phyloP scores from a whole-genome alignment of 2,329 filamentous ascomycete genomes.

The Fusarium udum region DNA sequence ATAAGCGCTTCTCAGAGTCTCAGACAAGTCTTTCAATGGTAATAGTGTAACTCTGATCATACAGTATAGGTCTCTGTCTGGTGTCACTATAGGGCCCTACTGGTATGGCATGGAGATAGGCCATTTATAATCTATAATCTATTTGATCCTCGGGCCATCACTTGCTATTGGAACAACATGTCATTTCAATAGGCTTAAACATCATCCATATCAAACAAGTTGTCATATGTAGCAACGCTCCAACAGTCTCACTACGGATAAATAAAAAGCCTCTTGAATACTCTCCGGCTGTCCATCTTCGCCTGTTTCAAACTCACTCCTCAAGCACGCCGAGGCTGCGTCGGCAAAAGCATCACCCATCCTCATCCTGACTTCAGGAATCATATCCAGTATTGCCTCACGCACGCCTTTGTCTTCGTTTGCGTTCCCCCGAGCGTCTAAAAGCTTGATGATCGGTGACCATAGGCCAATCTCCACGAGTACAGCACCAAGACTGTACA shows the following conservation, averaged over 20 bases:
- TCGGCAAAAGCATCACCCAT: neutral
- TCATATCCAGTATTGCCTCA: neutral
- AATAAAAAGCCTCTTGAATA: neutral
- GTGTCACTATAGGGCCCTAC: too few species aligned
- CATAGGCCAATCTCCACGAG: neutral
- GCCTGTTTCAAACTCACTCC: neutral
- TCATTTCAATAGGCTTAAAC: too few species aligned
- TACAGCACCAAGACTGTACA: neutral
- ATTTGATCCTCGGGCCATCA: too few species aligned
- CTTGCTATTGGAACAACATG: too few species aligned
- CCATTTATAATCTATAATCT: too few species aligned
- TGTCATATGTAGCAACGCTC: neutral
- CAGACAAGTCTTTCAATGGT: too few species aligned
- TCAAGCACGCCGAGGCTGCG: rapidly evolving
- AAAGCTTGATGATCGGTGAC: rapidly evolving
- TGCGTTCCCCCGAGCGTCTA: rapidly evolving
- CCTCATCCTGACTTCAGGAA: neutral
- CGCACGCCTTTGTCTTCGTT: neutral
- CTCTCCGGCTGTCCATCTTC: neutral
- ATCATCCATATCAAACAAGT: too few species aligned
- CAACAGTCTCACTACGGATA: rapidly evolving
- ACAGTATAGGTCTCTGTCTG: too few species aligned
- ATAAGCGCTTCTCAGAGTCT: too few species aligned
- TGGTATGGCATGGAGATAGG: too few species aligned
- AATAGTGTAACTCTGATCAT: too few species aligned